Percentiles rank a stretch among this genome's conserved stretches.
Conservation (phyloP, 2,329 filamentous ascomycete species). For the Pestalotiopsis fici region DNA sequence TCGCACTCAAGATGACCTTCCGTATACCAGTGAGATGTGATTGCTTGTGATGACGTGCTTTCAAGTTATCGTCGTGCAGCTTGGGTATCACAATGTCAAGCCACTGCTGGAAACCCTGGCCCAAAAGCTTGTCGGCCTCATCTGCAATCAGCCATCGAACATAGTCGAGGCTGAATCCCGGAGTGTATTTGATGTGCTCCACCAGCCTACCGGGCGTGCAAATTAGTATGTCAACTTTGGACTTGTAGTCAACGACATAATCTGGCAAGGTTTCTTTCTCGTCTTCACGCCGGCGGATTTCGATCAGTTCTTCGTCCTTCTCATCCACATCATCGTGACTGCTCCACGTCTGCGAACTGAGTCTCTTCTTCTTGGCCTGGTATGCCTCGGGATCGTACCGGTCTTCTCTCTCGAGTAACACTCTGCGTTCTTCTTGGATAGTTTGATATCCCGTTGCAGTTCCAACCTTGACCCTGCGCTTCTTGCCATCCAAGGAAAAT, state of each 20-base stretch:
- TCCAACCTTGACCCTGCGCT: constrained; percentile 70
- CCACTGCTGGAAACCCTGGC: constrained; percentile 94
- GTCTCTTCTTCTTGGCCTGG: constrained; percentile 33
- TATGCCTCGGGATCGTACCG: constrained; percentile 68
- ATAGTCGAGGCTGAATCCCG: constrained; percentile 76
- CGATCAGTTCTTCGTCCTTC: constrained; percentile 28
- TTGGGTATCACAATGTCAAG: constrained; percentile 69
- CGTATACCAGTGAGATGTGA: constrained; percentile 58
- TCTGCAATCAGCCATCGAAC: constrained; percentile 90
- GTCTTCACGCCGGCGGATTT: constrained; percentile 26
- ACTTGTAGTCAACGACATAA: constrained; percentile 66
- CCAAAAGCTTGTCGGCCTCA: constrained; percentile 88
- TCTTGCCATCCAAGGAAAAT: constrained; percentile 56
- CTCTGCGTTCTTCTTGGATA: constrained; percentile 64
- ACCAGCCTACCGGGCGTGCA: constrained; percentile 91
- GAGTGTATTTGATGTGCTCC: constrained; percentile 83
- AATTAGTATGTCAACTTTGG: constrained; percentile 83
- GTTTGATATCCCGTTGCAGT: constrained; percentile 81
- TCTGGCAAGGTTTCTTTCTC: constrained; percentile 45
- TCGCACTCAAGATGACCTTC: constrained; percentile 88
- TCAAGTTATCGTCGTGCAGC: constrained; percentile 49
- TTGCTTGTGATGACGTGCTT: constrained; percentile 54
- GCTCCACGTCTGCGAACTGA: constrained; percentile 40
- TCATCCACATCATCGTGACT: constrained; percentile 36
- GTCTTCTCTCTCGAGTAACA: constrained; percentile 41